A percentile compares a stretch with the other conserved stretches of the same genome.
Conservation (phyloP, 805 yeast species). For the Nakazawaea molendinolei region DNA sequence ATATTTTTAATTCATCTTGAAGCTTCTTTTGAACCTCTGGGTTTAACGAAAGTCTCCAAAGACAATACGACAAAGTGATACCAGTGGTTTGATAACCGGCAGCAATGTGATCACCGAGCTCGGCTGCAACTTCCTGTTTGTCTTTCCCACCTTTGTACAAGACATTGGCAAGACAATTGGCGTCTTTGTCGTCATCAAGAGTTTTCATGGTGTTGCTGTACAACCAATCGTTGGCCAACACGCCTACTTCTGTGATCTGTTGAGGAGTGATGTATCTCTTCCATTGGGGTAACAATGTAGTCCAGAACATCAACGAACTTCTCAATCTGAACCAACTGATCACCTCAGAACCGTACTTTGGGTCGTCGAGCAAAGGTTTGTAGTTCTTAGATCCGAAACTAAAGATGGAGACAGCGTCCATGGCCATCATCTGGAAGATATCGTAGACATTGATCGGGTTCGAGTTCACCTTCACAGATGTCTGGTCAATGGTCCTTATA, state of each 20-base stretch:
- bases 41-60: conserved; percentile 43
- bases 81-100: conserved; percentile 70
- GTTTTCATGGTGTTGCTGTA: conserved; percentile 15
- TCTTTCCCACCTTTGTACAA: conserved; percentile 7
- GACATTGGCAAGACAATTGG: conserved; percentile 4
- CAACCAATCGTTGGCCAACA: conserved; percentile 35
- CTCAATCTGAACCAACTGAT: conserved; percentile 36
- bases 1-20: conserved; percentile 33
- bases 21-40: conserved; percentile 34
- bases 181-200: conserved; percentile 5
- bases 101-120: conserved; percentile 48
- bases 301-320: conserved; percentile 52
- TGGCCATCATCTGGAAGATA: conserved; percentile 52
- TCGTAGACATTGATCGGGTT: conserved; percentile 44
- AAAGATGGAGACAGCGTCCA: conserved; percentile 53
- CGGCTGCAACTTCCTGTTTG: conserved; percentile 26
- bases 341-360: conserved; percentile 29
- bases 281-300: conserved; percentile 42
- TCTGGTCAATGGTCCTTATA: conserved; percentile 12
- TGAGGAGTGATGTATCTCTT: conserved; percentile 39
- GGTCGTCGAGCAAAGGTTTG: conserved; percentile 31
- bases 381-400: conserved; percentile 43
- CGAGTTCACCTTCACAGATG: conserved; percentile 10
- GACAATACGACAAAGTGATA: conserved; percentile 42
- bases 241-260: conserved; percentile 27